Base-by-base conservation (phyloP, 805 yeast species). In the Jamesozyma hellenica region DNA sequence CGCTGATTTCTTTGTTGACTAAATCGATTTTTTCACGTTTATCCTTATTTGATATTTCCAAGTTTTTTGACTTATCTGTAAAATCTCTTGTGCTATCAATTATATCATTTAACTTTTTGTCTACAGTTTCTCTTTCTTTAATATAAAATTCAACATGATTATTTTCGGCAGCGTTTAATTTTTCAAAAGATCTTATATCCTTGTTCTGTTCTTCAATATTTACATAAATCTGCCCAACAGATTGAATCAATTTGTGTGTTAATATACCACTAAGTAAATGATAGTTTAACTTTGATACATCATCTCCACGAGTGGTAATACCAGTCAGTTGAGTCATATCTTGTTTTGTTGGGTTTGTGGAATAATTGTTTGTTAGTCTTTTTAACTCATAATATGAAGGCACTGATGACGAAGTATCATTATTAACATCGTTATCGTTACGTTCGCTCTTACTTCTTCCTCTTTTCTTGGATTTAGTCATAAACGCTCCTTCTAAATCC, bases 301-400 rank as follows among this genome's bases (percentile, higher is more conserved):
- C 48, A 19, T 60, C 60, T 25, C 67, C 65, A n/a, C 28, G 38
- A 21, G 69, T 62, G 14, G 70, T 58, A 7, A 77, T 72, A 11
- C 82, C 82, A 13, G 70, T 65, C 37, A 72, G 53, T 31, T 60
- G 61, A 25, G 70, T 67, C 56, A 65, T 67, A 41, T 70, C 70
- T 46, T 73, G 76, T 34, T 69, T 72, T 32, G 80, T 57, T 1
- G 92, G 88, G 50, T 82, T 82, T 19, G 80, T 69, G 6, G 82
- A 69, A 53, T 83, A 83, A 43, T 77, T 78, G 61, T 73, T 76
- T 46, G 74, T 73, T 38, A 80, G 63, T 47, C 92, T 65, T 57
- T 79, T 79, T 19, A 66, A 52, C 36, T 75, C 74, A 51, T 83
- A 83, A 52, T 70, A 79, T 3, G 56, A 47, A 12, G 48, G n/a